These are phyloP conservation scores for Chaetomium globosum DNA, from an alignment of 2,329 filamentous ascomycete species.

Conservation along the genomic window DNA sequence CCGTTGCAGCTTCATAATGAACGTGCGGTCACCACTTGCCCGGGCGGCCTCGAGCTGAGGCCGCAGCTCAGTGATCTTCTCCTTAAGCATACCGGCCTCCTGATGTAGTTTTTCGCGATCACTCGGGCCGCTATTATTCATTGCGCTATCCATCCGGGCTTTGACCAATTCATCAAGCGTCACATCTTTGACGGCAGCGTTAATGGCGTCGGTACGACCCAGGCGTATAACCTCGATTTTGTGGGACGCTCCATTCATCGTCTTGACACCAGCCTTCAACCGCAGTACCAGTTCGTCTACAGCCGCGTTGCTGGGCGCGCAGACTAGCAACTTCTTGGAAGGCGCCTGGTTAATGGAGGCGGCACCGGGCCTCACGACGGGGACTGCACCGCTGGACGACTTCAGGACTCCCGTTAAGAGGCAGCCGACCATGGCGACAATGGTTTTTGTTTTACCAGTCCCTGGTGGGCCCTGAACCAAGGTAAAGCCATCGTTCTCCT, in stretches of 20 bases:
- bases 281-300: slow-evolving; percentile 95
- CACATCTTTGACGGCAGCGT: slow-evolving; percentile 82
- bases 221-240: slow-evolving; percentile 87
- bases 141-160: slow-evolving; percentile 65
- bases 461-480: slow-evolving; percentile 94
- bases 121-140: slow-evolving; percentile 58
- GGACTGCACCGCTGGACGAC: slow-evolving; percentile 48
- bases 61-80: slow-evolving; percentile 70
- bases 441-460: slow-evolving; percentile 98
- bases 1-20: slow-evolving; percentile 64
- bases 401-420: slow-evolving; percentile 65
- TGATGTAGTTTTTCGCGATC: slow-evolving; percentile 63
- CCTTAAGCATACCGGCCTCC: slow-evolving; percentile 72
- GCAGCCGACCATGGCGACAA: slow-evolving; percentile 91
- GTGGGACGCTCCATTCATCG: slow-evolving; percentile 68
- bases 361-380: slow-evolving; percentile 48
- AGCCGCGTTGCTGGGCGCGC: slow-evolving; percentile 96
- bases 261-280: slow-evolving; percentile 84
- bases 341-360: slow-evolving; percentile 41
- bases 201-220: slow-evolving; percentile 90
- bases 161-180: slow-evolving; percentile 91
- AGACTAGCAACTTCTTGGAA: slow-evolving; percentile 87
- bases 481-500: slow-evolving; percentile 96
- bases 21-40: slow-evolving; percentile 52
- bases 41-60: slow-evolving; percentile 70